Evolutionary conservation across 805 yeast species (phyloP).

Genomic region (Lipomyces orientalis): DNA sequence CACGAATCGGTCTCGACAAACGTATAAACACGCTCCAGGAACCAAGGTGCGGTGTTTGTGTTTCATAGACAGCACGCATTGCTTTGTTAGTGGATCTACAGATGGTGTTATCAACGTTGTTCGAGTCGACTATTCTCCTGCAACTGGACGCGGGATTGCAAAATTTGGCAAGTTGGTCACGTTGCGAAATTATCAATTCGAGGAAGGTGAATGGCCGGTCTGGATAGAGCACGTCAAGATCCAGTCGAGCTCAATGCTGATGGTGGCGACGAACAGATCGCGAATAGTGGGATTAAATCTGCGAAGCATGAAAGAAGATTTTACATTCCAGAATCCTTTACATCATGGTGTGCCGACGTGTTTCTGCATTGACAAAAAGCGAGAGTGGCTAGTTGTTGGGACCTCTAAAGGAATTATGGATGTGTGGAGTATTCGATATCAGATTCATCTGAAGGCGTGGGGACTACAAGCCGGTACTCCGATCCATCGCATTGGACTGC

Average conservation of each 20-base stretch:
- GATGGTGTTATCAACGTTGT: constrained; percentile 44
- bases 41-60: constrained; percentile 41
- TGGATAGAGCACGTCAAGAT: constrained; percentile 52
- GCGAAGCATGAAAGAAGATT: constrained; percentile 52
- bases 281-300: constrained; percentile 63
- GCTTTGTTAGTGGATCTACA: constrained; percentile 43
- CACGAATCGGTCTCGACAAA: constrained; percentile 42
- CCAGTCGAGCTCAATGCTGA: constrained; percentile 52
- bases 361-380: constrained; percentile 59
- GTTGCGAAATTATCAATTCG: constrained; percentile 53
- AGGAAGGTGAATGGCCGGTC: constrained; percentile 53
- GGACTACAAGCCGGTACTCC: constrained; percentile 58
- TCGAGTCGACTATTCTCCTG: constrained; percentile 38
- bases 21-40: constrained; percentile 36
- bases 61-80: constrained; percentile 42
- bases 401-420: constrained; percentile 74
- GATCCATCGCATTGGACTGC: constrained; percentile 54
- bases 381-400: constrained; percentile 74
- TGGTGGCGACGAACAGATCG: constrained; percentile 60
- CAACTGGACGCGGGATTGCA: constrained; percentile 31
- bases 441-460: constrained; percentile 65
- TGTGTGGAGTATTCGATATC: constrained; percentile 82
- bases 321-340: constrained; percentile 58
- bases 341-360: constrained; percentile 70
- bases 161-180: constrained; percentile 40